Evolutionary conservation across 2,329 filamentous ascomycete species (phyloP).

Genomic region (Fusarium euwallaceae): DNA sequence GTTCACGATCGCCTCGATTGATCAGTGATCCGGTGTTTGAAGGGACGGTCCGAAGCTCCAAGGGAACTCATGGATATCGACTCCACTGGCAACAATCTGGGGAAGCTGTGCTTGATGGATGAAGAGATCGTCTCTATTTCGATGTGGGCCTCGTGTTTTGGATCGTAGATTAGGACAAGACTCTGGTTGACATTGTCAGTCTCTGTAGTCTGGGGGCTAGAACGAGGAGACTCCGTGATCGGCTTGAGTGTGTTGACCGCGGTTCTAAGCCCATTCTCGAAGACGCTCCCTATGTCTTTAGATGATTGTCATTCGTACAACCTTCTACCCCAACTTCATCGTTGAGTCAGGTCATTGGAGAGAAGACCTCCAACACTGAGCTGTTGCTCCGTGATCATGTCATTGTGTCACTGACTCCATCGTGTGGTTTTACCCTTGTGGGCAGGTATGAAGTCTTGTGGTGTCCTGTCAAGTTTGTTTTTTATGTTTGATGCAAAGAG

Average conservation of each 20-base stretch:
- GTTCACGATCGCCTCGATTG: slow-evolving; percentile 4
- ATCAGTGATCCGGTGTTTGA: slow-evolving; percentile 19
- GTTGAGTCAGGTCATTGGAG: not conserved
- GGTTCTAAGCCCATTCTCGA: not conserved
- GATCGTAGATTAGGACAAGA: not conserved
- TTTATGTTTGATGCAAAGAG: not conserved
- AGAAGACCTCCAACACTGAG: not conserved
- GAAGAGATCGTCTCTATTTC: not conserved
- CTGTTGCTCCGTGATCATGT: not conserved
- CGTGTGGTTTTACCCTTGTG: not conserved
- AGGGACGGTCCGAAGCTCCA: slow-evolving; percentile 30
- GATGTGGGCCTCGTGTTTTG: not conserved
- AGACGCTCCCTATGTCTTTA: not conserved
- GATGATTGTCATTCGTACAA: not conserved
- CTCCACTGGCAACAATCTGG: slow-evolving; percentile 34
- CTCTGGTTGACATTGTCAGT: not conserved
- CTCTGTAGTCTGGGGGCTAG: not conserved
- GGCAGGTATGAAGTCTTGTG: not conserved
- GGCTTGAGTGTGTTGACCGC: not conserved
- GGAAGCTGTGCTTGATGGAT: slow-evolving; percentile 10
- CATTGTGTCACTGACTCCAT: not conserved
- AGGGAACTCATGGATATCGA: slow-evolving; percentile 28
- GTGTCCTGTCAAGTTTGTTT: not conserved
- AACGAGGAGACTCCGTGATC: not conserved
- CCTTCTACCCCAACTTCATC: not conserved